Percentiles rank a stretch among this genome's conserved stretches.
Evolutionary conservation across 1,284 basidiomycete genomes (phyloP).

Genomic region (Papiliotrema fonsecae): DNA sequence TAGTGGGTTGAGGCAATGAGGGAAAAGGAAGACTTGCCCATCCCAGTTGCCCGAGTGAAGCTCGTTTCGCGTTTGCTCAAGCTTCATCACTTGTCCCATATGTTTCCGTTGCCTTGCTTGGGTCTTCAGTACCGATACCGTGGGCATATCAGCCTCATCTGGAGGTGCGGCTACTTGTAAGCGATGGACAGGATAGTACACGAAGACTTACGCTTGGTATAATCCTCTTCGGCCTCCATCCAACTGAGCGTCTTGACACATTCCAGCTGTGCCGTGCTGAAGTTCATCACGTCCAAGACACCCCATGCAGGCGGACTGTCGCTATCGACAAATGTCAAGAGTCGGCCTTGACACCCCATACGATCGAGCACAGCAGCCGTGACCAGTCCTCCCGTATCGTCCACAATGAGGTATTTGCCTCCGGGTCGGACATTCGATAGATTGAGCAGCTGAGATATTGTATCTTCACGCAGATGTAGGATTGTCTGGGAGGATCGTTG

Average conservation of each 20-base stretch:
- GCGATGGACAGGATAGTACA: neutral
- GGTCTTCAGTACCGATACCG: conserved; percentile 30
- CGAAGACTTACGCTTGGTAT: conserved; percentile 30
- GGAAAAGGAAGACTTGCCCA: conserved; percentile 53
- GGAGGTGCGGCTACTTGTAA: conserved; percentile 27
- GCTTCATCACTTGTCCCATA: conserved; percentile 42
- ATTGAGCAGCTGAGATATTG: conserved; percentile 80
- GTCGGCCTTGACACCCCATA: conserved; percentile 74
- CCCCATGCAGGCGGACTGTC: conserved; percentile 93
- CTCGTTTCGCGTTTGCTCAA: conserved; percentile 67
- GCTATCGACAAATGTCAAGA: conserved; percentile 81
- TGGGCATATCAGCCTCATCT: conserved; percentile 30
- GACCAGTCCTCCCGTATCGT: conserved; percentile 87
- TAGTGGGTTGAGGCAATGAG: neutral
- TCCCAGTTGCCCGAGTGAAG: conserved; percentile 85
- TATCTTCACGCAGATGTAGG: conserved; percentile 79
- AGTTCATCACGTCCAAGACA: conserved; percentile 80
- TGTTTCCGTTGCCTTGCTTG: conserved; percentile 27
- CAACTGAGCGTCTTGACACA: conserved; percentile 76
- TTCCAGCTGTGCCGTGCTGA: conserved; percentile 58
- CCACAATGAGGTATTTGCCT: conserved; percentile 81
- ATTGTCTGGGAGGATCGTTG: conserved; percentile 72
- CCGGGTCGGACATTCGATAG: conserved; percentile 79
- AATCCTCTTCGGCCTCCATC: conserved; percentile 79
- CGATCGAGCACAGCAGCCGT: conserved; percentile 80